Conservation (phyloP, 2,329 filamentous ascomycete species). For the Fusarium napiforme region DNA sequence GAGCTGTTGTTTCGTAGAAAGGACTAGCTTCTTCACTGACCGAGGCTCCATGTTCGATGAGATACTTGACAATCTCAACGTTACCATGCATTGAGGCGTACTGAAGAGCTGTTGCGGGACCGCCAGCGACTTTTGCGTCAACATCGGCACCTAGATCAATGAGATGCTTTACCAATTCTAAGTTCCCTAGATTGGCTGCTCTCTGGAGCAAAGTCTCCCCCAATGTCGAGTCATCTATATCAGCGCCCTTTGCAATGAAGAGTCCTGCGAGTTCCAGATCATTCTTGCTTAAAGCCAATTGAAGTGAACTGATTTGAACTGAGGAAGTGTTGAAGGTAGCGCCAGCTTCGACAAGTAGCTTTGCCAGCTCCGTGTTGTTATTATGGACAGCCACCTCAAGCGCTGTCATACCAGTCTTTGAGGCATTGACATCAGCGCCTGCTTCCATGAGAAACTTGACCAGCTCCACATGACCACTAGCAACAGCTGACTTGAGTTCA, state of each 20-base stretch:
- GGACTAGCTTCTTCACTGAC: fast-evolving
- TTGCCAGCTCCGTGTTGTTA: too few species aligned
- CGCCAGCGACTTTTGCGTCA: too few species aligned
- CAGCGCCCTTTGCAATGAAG: too few species aligned
- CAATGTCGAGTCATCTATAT: too few species aligned
- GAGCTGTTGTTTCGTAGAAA: fast-evolving
- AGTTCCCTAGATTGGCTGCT: conserved; percentile 17
- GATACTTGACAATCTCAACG: fast-evolving
- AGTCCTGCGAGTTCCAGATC: too few species aligned
- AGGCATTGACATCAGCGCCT: not conserved
- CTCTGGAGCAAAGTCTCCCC: conserved; percentile 12
- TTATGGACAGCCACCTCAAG: too few species aligned
- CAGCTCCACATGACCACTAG: not conserved
- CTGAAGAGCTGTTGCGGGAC: too few species aligned
- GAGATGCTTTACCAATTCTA: conserved; percentile 27
- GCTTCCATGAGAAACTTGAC: fast-evolving
- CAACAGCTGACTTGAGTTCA: not conserved
- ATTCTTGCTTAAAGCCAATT: too few species aligned
- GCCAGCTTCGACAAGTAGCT: too few species aligned
- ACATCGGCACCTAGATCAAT: conserved; percentile 48
- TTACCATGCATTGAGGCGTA: fast-evolving
- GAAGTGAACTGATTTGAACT: too few species aligned
- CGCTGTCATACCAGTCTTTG: too few species aligned
- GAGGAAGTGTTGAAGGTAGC: too few species aligned
- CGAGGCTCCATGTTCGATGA: fast-evolving